Percentiles rank a stretch among this genome's conserved stretches.
phyloP scores from a whole-genome alignment of 2,329 filamentous ascomycete genomes.

The Colletotrichum siamense region DNA sequence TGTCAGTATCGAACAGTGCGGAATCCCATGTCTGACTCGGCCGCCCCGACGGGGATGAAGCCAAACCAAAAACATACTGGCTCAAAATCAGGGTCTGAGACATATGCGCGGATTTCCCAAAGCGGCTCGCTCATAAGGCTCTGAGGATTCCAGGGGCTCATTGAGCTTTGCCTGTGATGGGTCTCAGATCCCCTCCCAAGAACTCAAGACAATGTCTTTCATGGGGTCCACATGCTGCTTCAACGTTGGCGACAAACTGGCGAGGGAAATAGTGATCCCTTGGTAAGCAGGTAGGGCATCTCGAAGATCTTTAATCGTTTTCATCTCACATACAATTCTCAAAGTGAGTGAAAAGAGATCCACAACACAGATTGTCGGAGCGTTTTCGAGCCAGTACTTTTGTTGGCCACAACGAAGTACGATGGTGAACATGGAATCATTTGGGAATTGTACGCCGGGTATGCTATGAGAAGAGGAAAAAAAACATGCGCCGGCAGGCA shows the following conservation, averaged over 20 bases:
- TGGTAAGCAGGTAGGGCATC: no score
- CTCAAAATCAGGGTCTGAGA: not conserved
- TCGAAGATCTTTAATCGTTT: not conserved
- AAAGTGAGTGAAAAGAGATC: not conserved
- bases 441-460: accelerated
- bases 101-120: not conserved
- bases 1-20: not conserved
- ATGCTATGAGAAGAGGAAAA: not conserved
- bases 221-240: not conserved
- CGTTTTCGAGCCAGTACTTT: not conserved
- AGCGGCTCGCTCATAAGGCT: not conserved
- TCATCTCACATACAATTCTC: not conserved
- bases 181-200: not conserved
- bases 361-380: not conserved
- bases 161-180: not conserved
- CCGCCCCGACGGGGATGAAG: not conserved
- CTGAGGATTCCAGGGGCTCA: not conserved
- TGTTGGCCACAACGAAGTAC: not conserved
- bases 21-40: not conserved
- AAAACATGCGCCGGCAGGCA: accelerated
- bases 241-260: not conserved
- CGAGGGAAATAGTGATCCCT: not conserved
- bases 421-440: not conserved
- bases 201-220: not conserved
- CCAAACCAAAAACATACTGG: not conserved